Evolutionary conservation across 2,329 filamentous ascomycete species (phyloP), one percentile per base, ranked within the genome.

Genomic region (Moelleriella libera): DNA sequence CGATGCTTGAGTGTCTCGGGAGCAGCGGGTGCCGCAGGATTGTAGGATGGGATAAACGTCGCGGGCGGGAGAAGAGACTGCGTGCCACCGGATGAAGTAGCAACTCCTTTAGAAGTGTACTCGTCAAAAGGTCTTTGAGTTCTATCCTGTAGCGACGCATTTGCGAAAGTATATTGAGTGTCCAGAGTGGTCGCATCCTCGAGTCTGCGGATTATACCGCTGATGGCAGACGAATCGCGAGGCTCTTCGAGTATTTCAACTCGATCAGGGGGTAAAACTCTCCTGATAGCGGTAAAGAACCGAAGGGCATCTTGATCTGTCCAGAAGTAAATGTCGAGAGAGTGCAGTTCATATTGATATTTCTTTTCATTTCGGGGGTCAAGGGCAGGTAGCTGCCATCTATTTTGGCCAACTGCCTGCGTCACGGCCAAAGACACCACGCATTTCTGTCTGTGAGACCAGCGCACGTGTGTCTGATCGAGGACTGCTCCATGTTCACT

Each of bases 311-410:
- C 85, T 48, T 79, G 71, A 50, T 79, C 76, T 0, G 80, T 86
- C 83, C 83, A 88, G 58, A 89, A 84, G 66, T 90, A 90, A 11
- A 89, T 68, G 58, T 89, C 85, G 49, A 89, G 61, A 0, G 81
- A 82, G 59, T 87, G 80, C 6, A 90, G 73, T 59, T 79, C 80
- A 66, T 88, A 88, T 69, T 88, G 78, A 61, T 88, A 88, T 61
- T 84, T 87, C 59, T 76, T 80, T 62, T 88, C 78, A 62, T 87
- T 86, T 45, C 72, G 72, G 2, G 78, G 78, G 60, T 89, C 83
- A 60, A 75, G 83, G 1, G 79, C 80, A 2, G 84, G 83, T 6
- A 89, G 71, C 62, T 87, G 83, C 85, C 85, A 89, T 61, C 88
- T 71, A 51, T 74, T 74, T 44, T 68, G 67, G 52, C 75, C 62